These are phyloP conservation scores for Didymella glomerata DNA, from an alignment of 2,329 filamentous ascomycete species.

Conservation along the genomic window DNA sequence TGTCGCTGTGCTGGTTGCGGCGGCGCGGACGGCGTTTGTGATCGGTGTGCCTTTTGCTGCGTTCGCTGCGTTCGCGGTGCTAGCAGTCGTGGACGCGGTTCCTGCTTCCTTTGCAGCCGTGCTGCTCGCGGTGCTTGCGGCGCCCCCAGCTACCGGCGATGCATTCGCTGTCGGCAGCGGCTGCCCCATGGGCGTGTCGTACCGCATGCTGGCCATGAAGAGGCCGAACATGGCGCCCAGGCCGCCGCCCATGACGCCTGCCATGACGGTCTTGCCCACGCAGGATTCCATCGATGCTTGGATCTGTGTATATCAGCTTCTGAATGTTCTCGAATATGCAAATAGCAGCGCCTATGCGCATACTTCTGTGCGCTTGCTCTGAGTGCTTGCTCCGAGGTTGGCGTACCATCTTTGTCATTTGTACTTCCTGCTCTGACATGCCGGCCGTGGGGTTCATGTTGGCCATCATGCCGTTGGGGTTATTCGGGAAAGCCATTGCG, in stretches of 20 bases:
- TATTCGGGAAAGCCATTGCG: constrained; percentile 47
- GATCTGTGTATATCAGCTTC: constrained; percentile 63
- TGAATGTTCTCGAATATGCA: neutral
- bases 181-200: constrained; percentile 83
- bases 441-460: constrained; percentile 48
- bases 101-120: neutral
- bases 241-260: constrained; percentile 91
- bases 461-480: constrained; percentile 34
- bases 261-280: constrained; percentile 84
- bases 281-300: constrained; percentile 91
- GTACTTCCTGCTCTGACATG: constrained; percentile 56
- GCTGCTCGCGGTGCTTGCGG: constrained; percentile 5
- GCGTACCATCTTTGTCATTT: constrained; percentile 59
- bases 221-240: constrained; percentile 93
- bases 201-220: constrained; percentile 99
- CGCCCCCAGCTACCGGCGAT: constrained; percentile 47
- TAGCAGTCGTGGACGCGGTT: constrained; percentile 55
- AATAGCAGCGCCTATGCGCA: too few species aligned
- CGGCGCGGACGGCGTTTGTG: constrained; percentile 50
- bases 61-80: too few species aligned
- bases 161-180: constrained; percentile 13
- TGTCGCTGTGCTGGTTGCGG: constrained; percentile 47
- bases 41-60: constrained; percentile 29
- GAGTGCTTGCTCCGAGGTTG: too few species aligned
- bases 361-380: too few species aligned